phyloP scores from a whole-genome alignment of 306 rosid genomes.

The Gynostemma pentaphyllum region DNA sequence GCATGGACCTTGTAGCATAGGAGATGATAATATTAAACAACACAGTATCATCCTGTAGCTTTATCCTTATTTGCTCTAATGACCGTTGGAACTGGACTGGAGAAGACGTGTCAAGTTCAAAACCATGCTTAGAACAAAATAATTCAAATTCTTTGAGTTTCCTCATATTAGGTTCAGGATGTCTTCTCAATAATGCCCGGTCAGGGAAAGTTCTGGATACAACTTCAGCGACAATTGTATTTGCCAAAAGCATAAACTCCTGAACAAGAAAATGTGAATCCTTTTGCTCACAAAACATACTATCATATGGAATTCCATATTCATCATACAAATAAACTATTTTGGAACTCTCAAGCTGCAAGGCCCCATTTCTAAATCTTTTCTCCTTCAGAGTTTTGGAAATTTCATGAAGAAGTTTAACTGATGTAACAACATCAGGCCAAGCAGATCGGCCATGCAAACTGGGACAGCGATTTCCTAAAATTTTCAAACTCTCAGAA shows the following conservation, averaged over 20 bases:
- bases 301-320: conserved; percentile 54
- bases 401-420: conserved; percentile 44
- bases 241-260: conserved; percentile 91
- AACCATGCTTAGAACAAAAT: conserved; percentile 74
- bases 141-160: conserved; percentile 66
- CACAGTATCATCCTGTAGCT: conserved; percentile 63
- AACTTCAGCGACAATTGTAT: conserved; percentile 68
- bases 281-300: conserved; percentile 30
- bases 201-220: conserved; percentile 75
- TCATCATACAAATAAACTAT: conserved; percentile 47
- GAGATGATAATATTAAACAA: conserved; percentile 46
- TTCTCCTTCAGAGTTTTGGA: conserved; percentile 44
- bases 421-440: conserved; percentile 49
- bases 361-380: conserved; percentile 68
- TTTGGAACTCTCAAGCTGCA: conserved; percentile 56
- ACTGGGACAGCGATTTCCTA: conserved; percentile 27
- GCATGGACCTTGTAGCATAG: conserved; percentile 78
- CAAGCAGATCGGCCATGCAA: conserved; percentile 55
- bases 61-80: conserved; percentile 42
- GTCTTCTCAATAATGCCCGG: conserved; percentile 68
- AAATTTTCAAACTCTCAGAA: conserved; percentile 17
- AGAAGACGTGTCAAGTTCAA: conserved; percentile 59
- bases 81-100: conserved; percentile 57
- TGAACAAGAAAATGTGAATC: conserved; percentile 69
- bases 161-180: conserved; percentile 70